Evolutionary conservation across 257 asterid species (phyloP), one percentile per base, ranked within the genome.

Genomic region (Solanum ossicruentum): DNA sequence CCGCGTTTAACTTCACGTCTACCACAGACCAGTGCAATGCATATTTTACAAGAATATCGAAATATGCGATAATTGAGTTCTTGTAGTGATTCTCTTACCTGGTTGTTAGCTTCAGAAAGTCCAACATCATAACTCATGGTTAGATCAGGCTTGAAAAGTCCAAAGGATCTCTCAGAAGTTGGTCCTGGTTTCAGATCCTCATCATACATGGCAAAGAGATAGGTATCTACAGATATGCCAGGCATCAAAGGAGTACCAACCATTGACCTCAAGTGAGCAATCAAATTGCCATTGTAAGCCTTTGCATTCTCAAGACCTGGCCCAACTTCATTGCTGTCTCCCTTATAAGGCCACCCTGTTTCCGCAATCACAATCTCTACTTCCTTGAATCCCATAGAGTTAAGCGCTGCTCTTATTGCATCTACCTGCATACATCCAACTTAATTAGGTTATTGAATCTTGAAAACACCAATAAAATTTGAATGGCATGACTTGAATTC

Each of bases 231-330:
- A 10, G 98, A 92, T 86, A 84, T 89, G 10, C 92, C 95, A 0
- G 97, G 97, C 98, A 94, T 94, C 89, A 94, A 85, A 4, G 98
- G 98, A 61, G 97, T 94, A 54, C 98, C 97, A 5, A 89, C 93
- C 92, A 86, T 84, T 6, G 97, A 93, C 72, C 91, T 92, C 82
- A 94, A 84, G 69, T 90, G 94, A 17, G 92, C 84, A 47, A 94
- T 83, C 90, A 94, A 85, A 80, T 94, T 94, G 18, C 86, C 90
- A 77, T 88, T 90, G 60, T 92, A 94, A 49, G 95, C 93, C 89
- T 90, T 92, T 77, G 95, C 97, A 77, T 94, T 94, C 84, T 93
- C 97, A 3, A 90, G 5, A 84, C 94, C 85, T n/a, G 97, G 87
- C 9, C 97, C 98, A 49, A 89, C 91, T 84, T 94, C 95, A 51